A percentile compares a stretch with the other conserved stretches of the same genome.
phyloP scores from a whole-genome alignment of 2,329 filamentous ascomycete species.

The Trichoderma sp. region DNA sequence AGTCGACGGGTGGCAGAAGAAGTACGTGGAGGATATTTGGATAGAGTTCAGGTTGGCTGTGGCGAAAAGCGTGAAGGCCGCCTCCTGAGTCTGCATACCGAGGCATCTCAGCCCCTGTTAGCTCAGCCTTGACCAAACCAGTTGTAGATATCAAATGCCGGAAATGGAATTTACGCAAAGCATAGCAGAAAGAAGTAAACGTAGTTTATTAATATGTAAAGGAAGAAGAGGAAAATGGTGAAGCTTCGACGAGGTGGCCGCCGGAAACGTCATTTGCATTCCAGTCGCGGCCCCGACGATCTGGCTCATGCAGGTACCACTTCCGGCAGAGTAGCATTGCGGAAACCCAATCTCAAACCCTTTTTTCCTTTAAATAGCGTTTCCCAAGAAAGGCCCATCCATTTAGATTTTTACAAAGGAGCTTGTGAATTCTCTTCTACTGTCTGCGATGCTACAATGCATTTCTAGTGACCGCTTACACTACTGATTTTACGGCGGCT shows the following conservation, averaged over 20 bases:
- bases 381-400: background rate
- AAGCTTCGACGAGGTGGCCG: background rate
- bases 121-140: background rate
- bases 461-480: background rate
- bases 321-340: background rate
- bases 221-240: background rate
- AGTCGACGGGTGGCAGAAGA: background rate
- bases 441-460: background rate
- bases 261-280: slow-evolving; percentile 9
- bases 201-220: background rate
- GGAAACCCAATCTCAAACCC: background rate
- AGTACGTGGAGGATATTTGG: background rate
- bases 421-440: background rate
- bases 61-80: background rate
- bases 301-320: background rate
- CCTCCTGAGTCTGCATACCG: background rate
- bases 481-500: background rate
- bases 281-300: background rate
- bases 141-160: background rate
- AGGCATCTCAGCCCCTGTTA: background rate
- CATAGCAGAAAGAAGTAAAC: background rate
- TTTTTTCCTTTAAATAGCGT: background rate
- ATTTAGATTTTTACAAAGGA: background rate
- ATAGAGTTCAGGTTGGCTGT: background rate
- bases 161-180: background rate